Base-by-base conservation (phyloP, 805 yeast species). In the Candida argentea region DNA sequence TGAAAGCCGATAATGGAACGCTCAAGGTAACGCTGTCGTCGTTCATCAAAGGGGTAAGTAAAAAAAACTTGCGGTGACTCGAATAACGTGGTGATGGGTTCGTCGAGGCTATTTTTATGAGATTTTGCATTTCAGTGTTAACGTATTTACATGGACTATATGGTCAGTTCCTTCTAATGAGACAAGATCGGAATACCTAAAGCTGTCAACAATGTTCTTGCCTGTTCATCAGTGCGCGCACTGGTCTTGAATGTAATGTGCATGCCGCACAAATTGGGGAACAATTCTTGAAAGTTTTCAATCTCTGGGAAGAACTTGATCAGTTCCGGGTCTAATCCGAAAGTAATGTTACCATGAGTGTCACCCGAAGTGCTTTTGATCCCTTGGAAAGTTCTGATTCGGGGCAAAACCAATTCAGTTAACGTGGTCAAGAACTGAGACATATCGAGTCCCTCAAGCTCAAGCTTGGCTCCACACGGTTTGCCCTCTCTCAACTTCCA, bases 321-420 rank as follows among this genome's bases (percentile, higher is more conserved):
- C 43, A 83, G 85, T 30, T 79, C 83, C 2, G 83, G 74, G 22
- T 70, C 72, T 42, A 91, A 56, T 25, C 95, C 95, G 48, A 91
- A 76, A 6, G 91, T 69, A 33, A 93, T 70, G 51, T 84, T 82
- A 33, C 98, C 99, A 44, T 66, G 70, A 30, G 69, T 65, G 53
- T 87, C 96, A 35, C 97, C 98, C 4, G 86, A 61, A 25, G 69
- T 64, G 55, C 73, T 74, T 18, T 74, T 69, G 28, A 91, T 64
- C 27, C 96, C 96, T 39, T 64, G 61, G 55, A 82, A 91, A 27
- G 85, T 84, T 68, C 94, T 78, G 32, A 87, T 74, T 55, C 95
- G 73, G 26, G 99, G 98, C 43, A 91, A 67, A 12, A 91, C 97
- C 37, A 93, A 61, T 57, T 91, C 98, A 2, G 94, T 76, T 42